Evolutionary conservation across 345 rosid genomes (phyloP).

Genomic region (Sisymbrium irio): DNA sequence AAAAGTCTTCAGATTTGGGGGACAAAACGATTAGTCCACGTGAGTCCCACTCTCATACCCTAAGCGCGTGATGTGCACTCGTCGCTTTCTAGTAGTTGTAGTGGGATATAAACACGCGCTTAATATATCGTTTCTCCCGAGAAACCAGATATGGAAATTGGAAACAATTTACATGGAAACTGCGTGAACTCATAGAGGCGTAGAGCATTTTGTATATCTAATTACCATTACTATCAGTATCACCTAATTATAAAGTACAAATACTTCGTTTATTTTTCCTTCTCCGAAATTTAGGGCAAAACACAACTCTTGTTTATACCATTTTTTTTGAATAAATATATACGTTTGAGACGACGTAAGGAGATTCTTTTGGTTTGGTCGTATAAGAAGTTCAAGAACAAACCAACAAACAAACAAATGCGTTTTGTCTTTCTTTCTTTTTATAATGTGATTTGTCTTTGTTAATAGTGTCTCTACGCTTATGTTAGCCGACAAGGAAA

Average conservation of each 20-base stretch:
- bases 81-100: neutral
- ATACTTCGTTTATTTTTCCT: neutral
- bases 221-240: too few species aligned
- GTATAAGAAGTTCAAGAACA: neutral
- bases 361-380: neutral
- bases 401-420: conserved; percentile 8
- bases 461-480: neutral
- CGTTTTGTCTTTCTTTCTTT: neutral
- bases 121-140: neutral
- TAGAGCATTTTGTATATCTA: neutral
- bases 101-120: conserved; percentile 26
- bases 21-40: conserved; percentile 5
- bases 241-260: neutral
- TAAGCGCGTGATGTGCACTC: conserved; percentile 18
- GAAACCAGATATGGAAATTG: conserved; percentile 6
- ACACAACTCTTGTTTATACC: neutral
- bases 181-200: conserved; percentile 10
- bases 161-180: conserved; percentile 8
- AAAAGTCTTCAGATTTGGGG: conserved; percentile 32
- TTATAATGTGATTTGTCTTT: neutral
- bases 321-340: neutral
- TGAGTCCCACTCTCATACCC: conserved; percentile 21
- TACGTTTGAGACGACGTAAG: conserved; percentile 5
- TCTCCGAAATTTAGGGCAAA: neutral
- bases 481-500: conserved; percentile 14